A percentile compares a stretch with the other conserved stretches of the same genome.
Evolutionary conservation across 805 yeast genomes (phyloP).

Genomic region (Schwanniomyces pseudopolymorphus): DNA sequence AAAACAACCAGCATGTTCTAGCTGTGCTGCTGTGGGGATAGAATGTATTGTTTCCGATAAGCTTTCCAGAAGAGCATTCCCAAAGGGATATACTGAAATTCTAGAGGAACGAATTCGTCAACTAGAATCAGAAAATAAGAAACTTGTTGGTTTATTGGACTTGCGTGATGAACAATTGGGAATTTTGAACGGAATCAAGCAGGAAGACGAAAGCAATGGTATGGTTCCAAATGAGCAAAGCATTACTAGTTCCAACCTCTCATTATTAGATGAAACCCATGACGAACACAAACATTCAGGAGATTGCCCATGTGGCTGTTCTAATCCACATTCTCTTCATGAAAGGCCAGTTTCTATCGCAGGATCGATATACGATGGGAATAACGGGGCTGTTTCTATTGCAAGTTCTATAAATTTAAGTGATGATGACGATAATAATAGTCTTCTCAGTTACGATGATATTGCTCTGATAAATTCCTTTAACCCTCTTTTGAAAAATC

Average conservation of each 20-base stretch:
- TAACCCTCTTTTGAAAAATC: conserved; percentile 9
- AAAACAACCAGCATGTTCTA: conserved; percentile 65
- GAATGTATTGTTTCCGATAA: conserved; percentile 88
- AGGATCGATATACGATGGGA: conserved; percentile 51
- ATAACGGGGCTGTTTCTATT: conserved; percentile 24
- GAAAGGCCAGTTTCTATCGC: conserved; percentile 67
- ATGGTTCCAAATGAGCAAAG: conserved; percentile 7
- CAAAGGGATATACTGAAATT: conserved; percentile 89
- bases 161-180: conserved; percentile 64
- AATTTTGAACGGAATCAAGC: conserved; percentile 14
- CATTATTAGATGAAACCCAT: conserved; percentile 10
- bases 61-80: conserved; percentile 81
- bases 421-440: conserved; percentile 42
- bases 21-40: conserved; percentile 80
- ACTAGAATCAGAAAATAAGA: conserved; percentile 75
- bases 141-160: conserved; percentile 62
- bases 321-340: conserved; percentile 54
- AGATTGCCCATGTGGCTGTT: conserved; percentile 58
- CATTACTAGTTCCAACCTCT: conserved; percentile 13
- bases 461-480: conserved; percentile 12
- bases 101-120: conserved; percentile 86
- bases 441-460: conserved; percentile 31
- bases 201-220: conserved; percentile 14
- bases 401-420: conserved; percentile 43
- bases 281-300: conserved; percentile 28